phyloP scores from a whole-genome alignment of 2,329 filamentous ascomycete genomes.

The Talaromyces rugulosus region DNA sequence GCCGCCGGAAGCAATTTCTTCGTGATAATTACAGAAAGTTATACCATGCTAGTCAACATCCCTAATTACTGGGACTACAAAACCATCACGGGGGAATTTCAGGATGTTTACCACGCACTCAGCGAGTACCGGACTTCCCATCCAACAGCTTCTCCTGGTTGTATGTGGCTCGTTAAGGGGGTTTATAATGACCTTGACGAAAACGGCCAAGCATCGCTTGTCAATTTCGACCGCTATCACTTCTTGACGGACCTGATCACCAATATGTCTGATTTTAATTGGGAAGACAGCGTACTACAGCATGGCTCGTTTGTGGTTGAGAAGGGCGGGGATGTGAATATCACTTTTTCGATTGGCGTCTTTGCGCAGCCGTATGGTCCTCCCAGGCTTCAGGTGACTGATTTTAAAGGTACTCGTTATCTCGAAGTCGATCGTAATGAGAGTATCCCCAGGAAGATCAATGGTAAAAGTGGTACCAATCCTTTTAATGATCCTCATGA shows the following conservation, averaged over 20 bases:
- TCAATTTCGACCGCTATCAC: background rate
- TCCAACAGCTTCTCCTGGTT: too few relatives aligned
- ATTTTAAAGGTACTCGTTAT: background rate
- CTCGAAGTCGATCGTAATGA: too few relatives aligned
- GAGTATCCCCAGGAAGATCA: too few relatives aligned
- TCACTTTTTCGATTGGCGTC: background rate
- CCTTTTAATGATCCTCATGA: background rate
- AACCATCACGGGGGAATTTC: background rate
- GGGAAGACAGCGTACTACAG: background rate
- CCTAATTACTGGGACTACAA: background rate
- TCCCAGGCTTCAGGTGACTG: background rate
- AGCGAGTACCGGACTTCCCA: too few relatives aligned
- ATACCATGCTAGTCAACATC: background rate
- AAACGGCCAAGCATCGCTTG: background rate
- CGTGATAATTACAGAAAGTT: background rate
- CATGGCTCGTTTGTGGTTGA: background rate
- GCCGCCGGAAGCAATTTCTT: background rate
- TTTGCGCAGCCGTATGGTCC: background rate
- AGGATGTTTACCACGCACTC: background rate
- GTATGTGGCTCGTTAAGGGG: background rate
- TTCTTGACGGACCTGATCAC: background rate
- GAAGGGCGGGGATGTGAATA: background rate
- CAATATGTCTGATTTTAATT: too few relatives aligned
- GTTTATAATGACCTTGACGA: background rate
- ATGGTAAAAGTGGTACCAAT: too few relatives aligned